Conservation (phyloP, 2,329 filamentous ascomycete species). For the Cephalotrichum gorgonifer region DNA sequence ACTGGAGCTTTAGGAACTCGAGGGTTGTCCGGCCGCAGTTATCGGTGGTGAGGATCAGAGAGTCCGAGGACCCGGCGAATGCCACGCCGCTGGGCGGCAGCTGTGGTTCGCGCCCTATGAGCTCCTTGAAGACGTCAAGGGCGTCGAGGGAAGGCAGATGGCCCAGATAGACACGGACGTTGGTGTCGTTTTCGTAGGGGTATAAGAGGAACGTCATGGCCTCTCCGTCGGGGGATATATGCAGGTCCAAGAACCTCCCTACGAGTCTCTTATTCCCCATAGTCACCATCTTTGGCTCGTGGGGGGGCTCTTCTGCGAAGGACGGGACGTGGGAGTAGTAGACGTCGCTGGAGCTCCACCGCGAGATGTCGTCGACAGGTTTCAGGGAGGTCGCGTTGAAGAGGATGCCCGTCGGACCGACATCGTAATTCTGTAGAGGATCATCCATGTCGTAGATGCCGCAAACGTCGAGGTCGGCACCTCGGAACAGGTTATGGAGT, state of each 20-base stretch:
- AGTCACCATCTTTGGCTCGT: conserved; percentile 14
- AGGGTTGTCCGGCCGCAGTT: conserved; percentile 21
- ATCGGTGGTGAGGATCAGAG: conserved; percentile 21
- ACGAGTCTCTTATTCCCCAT: neutral
- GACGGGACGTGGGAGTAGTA: conserved; percentile 23
- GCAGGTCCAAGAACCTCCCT: neutral
- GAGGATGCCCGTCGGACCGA: conserved; percentile 21
- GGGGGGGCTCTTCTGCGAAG: conserved; percentile 14
- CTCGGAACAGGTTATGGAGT: conserved; percentile 21
- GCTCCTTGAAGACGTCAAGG: conserved; percentile 17
- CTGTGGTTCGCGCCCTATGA: conserved; percentile 15
- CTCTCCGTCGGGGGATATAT: conserved; percentile 24
- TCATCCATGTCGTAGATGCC: conserved; percentile 15
- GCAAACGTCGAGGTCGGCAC: conserved; percentile 18
- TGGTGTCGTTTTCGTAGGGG: conserved; percentile 12
- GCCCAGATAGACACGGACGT: conserved; percentile 19
- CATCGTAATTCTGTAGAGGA: conserved; percentile 17
- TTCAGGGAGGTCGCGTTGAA: conserved; percentile 16
- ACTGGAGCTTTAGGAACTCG: conserved; percentile 20
- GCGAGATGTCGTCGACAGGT: conserved; percentile 1
- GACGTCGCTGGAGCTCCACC: conserved; percentile 12
- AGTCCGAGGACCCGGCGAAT: conserved; percentile 21
- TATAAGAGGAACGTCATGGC: conserved; percentile 23
- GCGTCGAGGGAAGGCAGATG: conserved; percentile 16
- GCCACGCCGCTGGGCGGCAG: conserved; percentile 20